Evolutionary conservation across 345 rosid species (phyloP), one percentile per base, ranked within the genome.

Genomic region (Stellera chamaejasme): DNA sequence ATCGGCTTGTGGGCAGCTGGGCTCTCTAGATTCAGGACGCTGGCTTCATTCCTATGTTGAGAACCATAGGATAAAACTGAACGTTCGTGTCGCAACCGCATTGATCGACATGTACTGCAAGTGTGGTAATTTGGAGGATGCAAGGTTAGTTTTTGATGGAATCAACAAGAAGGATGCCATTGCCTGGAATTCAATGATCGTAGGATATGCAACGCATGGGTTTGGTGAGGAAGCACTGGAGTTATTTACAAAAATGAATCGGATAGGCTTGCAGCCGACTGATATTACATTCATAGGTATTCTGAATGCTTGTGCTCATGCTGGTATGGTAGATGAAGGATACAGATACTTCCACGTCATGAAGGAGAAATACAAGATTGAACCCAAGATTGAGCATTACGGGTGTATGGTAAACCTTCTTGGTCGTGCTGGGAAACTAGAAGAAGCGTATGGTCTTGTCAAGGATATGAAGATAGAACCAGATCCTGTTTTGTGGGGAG

Each of bases 361-460:
- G 90, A 63, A 58, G 60, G 66, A 74, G 10, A 70, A 55, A 32
- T 79, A 65, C 47, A 79, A 79, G 52, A 64, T 86, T 60, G 77
- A 72, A 59, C 93, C 88, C 0, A 87, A 79, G 76, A 77, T 87
- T 2, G 95, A 86, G 63, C 97, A 90, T 65, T 87, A 87, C 12
- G 95, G 97, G 54, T 87, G 90, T 45, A 68, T 84, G 79, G 86
- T 82, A 4, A 82, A 81, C 68, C 75, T 90, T 15, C 82, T 84
- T 1, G 82, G 88, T 19, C 90, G 85, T 10, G 78, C 83, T 1
- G 95, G 93, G 45, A 66, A 52, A 56, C 42, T 87, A 23, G 82
- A 80, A 16, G 84, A 61, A 46, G 95, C 87, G 0, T 78, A 77
- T 25, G 61, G 74, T 26, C 69, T 77, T 49, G 67, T 80, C 2